These are phyloP conservation scores for Gyrodon lividus DNA, from an alignment of 768 basidiomycete genomes.

Conservation along the genomic window DNA sequence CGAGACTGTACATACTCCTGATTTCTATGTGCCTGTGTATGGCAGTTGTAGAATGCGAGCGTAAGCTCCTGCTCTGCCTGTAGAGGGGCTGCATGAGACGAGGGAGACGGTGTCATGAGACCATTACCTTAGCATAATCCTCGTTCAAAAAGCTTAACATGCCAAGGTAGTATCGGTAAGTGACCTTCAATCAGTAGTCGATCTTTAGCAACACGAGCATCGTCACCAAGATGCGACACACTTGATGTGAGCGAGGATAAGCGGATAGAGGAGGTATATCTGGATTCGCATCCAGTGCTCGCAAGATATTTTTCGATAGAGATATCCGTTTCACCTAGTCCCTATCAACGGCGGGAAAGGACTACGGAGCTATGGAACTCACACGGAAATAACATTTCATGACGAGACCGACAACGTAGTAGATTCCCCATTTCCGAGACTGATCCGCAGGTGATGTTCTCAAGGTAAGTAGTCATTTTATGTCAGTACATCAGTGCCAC, in stretches of 20 bases:
- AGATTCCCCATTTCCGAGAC: conserved; percentile 88
- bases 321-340: conserved; percentile 85
- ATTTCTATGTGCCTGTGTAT: conserved; percentile 65
- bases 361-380: conserved; percentile 30
- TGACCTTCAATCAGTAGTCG: conserved; percentile 57
- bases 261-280: conserved; percentile 76
- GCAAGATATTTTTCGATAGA: conserved; percentile 86
- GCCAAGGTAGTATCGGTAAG: conserved; percentile 92
- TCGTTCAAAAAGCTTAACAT: conserved; percentile 94
- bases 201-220: conserved; percentile 7
- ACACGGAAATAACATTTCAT: conserved; percentile 95
- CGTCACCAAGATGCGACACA: conserved; percentile 32
- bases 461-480: not conserved
- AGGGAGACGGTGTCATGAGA: not conserved
- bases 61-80: conserved; percentile 86
- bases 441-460: conserved; percentile 70
- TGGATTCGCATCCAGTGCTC: conserved; percentile 81
- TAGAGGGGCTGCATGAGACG: conserved; percentile 1
- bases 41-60: conserved; percentile 84
- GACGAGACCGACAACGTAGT: conserved; percentile 87
- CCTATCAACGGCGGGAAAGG: not conserved
- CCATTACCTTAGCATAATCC: conserved; percentile 73
- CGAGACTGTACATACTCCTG: conserved; percentile 64
- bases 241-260: conserved; percentile 87
- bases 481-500: not conserved